Base-by-base conservation (phyloP, 1,284 basidiomycete genomes). In the Leccinum subrobustum region DNA sequence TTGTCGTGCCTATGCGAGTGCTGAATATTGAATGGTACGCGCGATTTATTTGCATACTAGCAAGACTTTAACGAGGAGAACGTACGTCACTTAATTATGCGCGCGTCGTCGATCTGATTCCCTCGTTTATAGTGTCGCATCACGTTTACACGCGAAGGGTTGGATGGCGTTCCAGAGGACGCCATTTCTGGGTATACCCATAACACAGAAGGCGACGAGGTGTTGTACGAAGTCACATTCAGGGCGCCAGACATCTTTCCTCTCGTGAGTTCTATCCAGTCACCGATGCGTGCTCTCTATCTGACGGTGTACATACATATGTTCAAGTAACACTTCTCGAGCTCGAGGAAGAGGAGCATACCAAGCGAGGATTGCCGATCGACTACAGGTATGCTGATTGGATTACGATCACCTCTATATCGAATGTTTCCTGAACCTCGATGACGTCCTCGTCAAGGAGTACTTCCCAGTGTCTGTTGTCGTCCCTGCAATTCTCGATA, bases 391-490 rank as follows among this genome's bases (percentile, higher is more conserved):
- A 27, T 27, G 27, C 27, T 27, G 80, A 60, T 91, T 27, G 27
- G 27, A 85, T 70, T 92, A 91, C 66, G 85, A 88, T 68, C 82
- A 88, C 61, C 83, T 87, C 63, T 87, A 78, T 67, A 78, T 88
- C 56, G 88, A 92, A 72, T 78, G 82, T 67, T 79, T 79, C 23
- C 78, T 92, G 2, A 78, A 81, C 50, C 79, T 92, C 35, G 89
- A 93, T 67, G 87, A 91, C 64, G 82, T 82, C 56, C 77, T 88
- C 16, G 85, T 93, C 63, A 92, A 93, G 75, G 88, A 93, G 70
- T 92, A 93, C 71, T 93, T 94, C 81, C 91, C 91, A 3, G 92
- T 93, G 4, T 79, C 85, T 0, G 81, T 85, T 23, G 87, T 93
- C 51, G 87, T 93, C 2, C 87, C 89, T 4, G 80, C 87, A 0